phyloP scores from a whole-genome alignment of 306 rosid species.

The Ormosia emarginata region DNA sequence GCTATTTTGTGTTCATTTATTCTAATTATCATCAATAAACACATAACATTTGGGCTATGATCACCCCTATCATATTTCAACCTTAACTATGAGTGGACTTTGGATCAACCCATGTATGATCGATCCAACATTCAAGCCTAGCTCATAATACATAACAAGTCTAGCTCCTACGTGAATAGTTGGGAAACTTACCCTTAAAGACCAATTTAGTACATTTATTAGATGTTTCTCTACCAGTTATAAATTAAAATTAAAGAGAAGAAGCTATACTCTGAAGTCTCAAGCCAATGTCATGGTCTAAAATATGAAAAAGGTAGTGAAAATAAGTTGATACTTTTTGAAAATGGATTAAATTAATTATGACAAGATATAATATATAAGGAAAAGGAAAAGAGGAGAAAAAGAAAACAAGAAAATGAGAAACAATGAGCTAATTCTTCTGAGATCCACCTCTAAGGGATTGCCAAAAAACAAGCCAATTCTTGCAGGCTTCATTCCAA shows the following conservation, averaged over 20 bases:
- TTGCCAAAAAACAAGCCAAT: conserved; percentile 76
- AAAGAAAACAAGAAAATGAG: not conserved
- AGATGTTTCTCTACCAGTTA: not conserved
- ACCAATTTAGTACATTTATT: not conserved
- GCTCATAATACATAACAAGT: not conserved
- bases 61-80: not conserved
- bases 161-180: not conserved
- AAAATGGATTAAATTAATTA: not conserved
- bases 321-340: not conserved
- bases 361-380: not conserved
- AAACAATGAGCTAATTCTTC: conserved; percentile 32
- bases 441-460: conserved; percentile 46
- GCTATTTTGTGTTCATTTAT: not conserved
- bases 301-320: no score
- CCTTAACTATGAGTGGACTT: not conserved
- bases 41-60: not conserved
- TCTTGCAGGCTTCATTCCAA: conserved; percentile 70
- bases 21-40: not conserved
- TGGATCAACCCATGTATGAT: not conserved
- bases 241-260: not conserved
- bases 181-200: no score
- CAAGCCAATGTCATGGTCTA: not conserved
- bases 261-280: not conserved
- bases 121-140: not conserved
- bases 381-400: not conserved